phyloP scores from a whole-genome alignment of 108 stramenopile species.

The Craspedostauros australis region DNA sequence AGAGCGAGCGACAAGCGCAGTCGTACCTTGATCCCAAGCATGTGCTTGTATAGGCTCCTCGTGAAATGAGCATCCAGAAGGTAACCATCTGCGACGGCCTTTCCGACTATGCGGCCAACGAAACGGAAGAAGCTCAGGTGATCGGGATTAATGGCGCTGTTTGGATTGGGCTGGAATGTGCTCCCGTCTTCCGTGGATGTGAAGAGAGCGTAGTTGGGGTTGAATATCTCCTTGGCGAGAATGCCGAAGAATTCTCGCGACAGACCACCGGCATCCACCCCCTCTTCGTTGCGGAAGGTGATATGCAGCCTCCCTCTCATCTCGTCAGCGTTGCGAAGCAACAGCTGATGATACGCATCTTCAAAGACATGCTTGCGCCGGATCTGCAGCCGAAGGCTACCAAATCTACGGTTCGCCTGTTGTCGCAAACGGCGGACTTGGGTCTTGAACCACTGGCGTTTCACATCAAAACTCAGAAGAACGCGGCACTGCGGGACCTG shows the following conservation, averaged over 20 bases:
- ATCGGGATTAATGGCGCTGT: slow-evolving; percentile 90
- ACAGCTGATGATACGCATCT: slow-evolving; percentile 93
- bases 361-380: slow-evolving; percentile 88
- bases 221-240: slow-evolving; percentile 96
- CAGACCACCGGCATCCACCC: slow-evolving; percentile 98
- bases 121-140: slow-evolving; percentile 96
- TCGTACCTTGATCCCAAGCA: slow-evolving; percentile 81
- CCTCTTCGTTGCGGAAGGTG: slow-evolving; percentile 94
- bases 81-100: slow-evolving; percentile 97
- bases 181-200: slow-evolving; percentile 94
- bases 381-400: slow-evolving; percentile 84
- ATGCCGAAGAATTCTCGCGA: slow-evolving; percentile 97
- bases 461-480: slow-evolving; percentile 94
- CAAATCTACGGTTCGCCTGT: slow-evolving; percentile 76
- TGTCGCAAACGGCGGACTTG: slow-evolving; percentile 80
- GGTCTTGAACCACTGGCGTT: slow-evolving; percentile 83
- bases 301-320: slow-evolving; percentile 91
- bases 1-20: neutral
- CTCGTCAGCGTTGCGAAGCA: slow-evolving; percentile 90
- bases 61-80: slow-evolving; percentile 98
- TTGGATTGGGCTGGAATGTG: slow-evolving; percentile 97
- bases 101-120: slow-evolving; percentile 95
- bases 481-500: slow-evolving; percentile 74
- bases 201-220: slow-evolving; percentile 96
- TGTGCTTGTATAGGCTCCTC: slow-evolving; percentile 97